Conservation (phyloP, 208 protist species). For the Herpetomonas muscarum region DNA sequence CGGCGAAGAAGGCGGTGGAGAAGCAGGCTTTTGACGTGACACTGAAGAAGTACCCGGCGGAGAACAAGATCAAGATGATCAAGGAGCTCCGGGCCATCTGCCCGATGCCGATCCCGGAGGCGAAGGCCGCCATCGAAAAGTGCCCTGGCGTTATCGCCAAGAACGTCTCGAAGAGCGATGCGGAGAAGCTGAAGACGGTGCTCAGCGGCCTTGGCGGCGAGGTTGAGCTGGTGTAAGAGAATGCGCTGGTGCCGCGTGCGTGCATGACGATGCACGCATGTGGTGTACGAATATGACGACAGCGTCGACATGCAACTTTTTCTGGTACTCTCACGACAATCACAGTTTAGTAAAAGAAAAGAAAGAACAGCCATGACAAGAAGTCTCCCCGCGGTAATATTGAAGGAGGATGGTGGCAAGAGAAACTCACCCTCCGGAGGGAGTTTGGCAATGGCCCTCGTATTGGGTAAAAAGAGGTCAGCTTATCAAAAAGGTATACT, state of each 20-base stretch:
- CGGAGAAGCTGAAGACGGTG: slow-evolving; percentile 67
- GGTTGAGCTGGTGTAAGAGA: slow-evolving; percentile 59
- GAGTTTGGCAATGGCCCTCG: too few species aligned
- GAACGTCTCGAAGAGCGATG: slow-evolving; percentile 63
- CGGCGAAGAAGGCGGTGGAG: slow-evolving; percentile 59
- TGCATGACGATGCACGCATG: too few species aligned
- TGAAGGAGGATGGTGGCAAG: too few species aligned
- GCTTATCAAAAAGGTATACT: too few species aligned
- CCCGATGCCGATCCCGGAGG: slow-evolving; percentile 58
- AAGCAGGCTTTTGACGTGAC: slow-evolving; percentile 67
- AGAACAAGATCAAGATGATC: slow-evolving; percentile 83
- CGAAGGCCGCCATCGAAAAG: slow-evolving; percentile 79
- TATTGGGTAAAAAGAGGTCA: too few species aligned
- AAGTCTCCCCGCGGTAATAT: too few species aligned
- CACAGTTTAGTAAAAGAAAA: too few species aligned
- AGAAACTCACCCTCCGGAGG: too few species aligned
- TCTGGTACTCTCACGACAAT: too few species aligned
- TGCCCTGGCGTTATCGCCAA: slow-evolving; percentile 65
- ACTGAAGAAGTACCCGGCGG: slow-evolving; percentile 58
- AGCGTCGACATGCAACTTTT: too few species aligned
- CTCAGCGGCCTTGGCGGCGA: slow-evolving; percentile 67
- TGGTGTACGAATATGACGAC: too few species aligned
- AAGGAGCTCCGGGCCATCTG: slow-evolving; percentile 76
- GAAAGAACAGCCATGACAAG: too few species aligned
- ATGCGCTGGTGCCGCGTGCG: background rate